These are phyloP conservation scores for Penicillium sp. DNA, from an alignment of 2,329 filamentous ascomycete genomes.

Conservation along the genomic window DNA sequence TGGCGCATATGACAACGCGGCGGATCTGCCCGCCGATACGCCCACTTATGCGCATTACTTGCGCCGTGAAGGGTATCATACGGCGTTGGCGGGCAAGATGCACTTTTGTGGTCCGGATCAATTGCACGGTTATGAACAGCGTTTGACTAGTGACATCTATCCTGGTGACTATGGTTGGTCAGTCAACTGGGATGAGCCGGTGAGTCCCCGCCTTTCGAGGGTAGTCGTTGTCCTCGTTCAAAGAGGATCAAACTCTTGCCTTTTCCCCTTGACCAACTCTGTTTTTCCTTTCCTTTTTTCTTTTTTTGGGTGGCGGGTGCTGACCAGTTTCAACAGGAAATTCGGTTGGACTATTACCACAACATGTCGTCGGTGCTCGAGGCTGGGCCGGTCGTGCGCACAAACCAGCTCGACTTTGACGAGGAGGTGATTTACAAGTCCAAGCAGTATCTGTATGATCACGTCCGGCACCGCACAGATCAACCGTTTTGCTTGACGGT, in stretches of 20 bases:
- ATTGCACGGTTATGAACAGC: constrained; percentile 86
- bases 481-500: constrained; percentile 85
- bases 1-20: constrained; percentile 84
- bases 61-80: constrained; percentile 78
- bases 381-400: constrained; percentile 79
- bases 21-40: constrained; percentile 73
- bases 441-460: constrained; percentile 83
- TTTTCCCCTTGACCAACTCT: no score
- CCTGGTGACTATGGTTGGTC: constrained; percentile 91
- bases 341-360: constrained; percentile 87
- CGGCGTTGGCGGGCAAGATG: constrained; percentile 90
- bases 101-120: constrained; percentile 89
- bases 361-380: constrained; percentile 91
- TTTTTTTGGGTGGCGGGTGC: background rate
- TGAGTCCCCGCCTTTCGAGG: constrained; percentile 17
- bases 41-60: constrained; percentile 93
- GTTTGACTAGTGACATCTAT: constrained; percentile 92
- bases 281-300: no score
- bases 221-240: no score
- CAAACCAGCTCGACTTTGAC: constrained; percentile 93
- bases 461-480: constrained; percentile 71
- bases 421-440: constrained; percentile 93
- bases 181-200: constrained; percentile 90
- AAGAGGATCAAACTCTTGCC: no score
- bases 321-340: constrained; percentile 25